Percentiles rank a stretch among this genome's conserved stretches.
phyloP scores from a whole-genome alignment of 2,329 filamentous ascomycete genomes.

The Cryphonectria carpinicola region DNA sequence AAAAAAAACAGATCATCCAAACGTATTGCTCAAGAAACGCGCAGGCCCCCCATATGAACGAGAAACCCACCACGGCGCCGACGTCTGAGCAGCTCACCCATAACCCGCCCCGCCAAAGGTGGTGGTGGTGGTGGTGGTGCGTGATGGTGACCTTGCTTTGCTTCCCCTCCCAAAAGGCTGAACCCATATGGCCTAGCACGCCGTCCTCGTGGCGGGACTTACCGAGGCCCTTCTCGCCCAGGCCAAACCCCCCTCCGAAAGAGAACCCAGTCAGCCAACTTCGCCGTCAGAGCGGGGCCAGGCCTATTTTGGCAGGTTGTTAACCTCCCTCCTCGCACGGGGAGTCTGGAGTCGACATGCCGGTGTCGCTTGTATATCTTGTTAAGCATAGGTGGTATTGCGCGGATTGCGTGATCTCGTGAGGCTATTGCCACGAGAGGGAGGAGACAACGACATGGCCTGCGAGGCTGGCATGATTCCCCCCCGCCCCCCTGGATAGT shows the following conservation, averaged over 20 bases:
- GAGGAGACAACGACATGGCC: slow-evolving; percentile 12
- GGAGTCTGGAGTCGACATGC: slow-evolving; percentile 9
- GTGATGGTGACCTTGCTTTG: too few relatives aligned
- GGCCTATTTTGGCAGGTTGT: slow-evolving; percentile 18
- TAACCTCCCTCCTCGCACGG: not conserved
- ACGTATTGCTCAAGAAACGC: too few relatives aligned
- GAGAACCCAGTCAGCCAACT: slow-evolving; percentile 2
- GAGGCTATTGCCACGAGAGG: slow-evolving; percentile 17
- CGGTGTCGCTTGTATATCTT: slow-evolving; percentile 5
- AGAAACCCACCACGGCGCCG: not conserved
- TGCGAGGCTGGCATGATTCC: not conserved
- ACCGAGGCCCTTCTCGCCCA: not conserved
- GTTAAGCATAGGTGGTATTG: slow-evolving; percentile 16
- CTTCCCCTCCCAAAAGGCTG: too few relatives aligned
- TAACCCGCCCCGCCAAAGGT: not conserved
- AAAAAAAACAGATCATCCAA: too few relatives aligned
- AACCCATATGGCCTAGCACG: slow-evolving; percentile 12
- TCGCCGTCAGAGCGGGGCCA: not conserved
- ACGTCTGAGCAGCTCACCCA: not conserved
- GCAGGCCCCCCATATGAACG: too few relatives aligned
- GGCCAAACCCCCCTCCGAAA: not conserved
- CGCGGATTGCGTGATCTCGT: slow-evolving; percentile 20
- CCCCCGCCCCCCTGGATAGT: not conserved
- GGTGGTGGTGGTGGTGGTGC: not conserved
- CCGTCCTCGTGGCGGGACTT: not conserved